phyloP scores from a whole-genome alignment of 2,329 filamentous ascomycete genomes.

The Trichoderma guizhouense region DNA sequence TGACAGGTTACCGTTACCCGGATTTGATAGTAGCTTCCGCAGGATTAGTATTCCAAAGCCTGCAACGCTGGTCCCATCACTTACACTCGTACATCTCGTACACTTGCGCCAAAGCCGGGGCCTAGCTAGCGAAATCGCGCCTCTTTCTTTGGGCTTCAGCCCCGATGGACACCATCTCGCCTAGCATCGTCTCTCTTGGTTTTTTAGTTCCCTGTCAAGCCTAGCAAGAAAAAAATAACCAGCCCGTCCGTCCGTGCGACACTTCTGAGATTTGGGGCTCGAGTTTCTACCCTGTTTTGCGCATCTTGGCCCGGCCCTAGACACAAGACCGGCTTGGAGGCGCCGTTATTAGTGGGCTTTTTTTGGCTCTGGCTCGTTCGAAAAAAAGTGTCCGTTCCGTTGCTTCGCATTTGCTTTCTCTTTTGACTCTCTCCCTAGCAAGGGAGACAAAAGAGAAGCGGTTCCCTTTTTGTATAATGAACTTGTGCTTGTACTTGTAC shows the following conservation, averaged over 20 bases:
- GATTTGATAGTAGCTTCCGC: background rate
- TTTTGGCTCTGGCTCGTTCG: background rate
- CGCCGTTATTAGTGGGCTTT: background rate
- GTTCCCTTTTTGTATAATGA: background rate
- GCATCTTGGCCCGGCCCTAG: background rate
- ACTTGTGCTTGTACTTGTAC: background rate
- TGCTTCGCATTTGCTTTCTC: background rate
- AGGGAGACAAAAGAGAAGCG: background rate
- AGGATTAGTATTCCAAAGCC: background rate
- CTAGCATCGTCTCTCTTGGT: background rate
- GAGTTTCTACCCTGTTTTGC: background rate
- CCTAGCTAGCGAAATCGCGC: background rate
- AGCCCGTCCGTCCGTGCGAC: background rate
- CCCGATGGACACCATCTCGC: conserved; percentile 9
- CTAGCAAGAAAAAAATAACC: background rate
- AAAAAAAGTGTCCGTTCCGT: background rate
- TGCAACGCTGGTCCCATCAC: background rate
- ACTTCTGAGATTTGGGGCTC: background rate
- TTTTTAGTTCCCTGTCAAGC: background rate
- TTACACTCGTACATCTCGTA: background rate
- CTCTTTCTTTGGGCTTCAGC: conserved; percentile 4
- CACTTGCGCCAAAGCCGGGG: background rate
- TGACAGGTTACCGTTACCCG: too few species aligned
- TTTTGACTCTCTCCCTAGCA: background rate
- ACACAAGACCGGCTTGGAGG: background rate